Conservation (phyloP, 2,329 filamentous ascomycete species). For the Sarocladiaceae sp. region DNA sequence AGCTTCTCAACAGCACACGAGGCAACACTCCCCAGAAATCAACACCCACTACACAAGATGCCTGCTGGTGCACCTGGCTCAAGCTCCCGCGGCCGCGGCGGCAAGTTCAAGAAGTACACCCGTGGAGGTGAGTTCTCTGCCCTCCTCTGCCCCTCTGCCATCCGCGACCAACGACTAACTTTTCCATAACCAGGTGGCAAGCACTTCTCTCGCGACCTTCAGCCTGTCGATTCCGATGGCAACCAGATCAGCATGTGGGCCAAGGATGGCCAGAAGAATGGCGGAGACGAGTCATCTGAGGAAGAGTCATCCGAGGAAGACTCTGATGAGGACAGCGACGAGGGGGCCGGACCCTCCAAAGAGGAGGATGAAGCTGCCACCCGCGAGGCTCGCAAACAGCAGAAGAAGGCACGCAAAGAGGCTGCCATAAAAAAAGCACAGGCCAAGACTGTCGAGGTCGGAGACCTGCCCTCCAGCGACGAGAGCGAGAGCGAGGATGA, state of each 20-base stretch:
- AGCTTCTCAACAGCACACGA: neutral
- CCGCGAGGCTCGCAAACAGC: conserved; percentile 81
- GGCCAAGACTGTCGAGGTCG: conserved; percentile 66
- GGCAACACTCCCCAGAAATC: neutral
- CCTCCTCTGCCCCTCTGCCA: neutral
- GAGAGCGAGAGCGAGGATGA: conserved; percentile 46
- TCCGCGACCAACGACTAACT: conserved; percentile 13
- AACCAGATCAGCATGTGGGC: conserved; percentile 87
- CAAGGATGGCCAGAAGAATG: conserved; percentile 43
- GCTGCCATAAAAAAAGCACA: conserved; percentile 76
- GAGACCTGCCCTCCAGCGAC: conserved; percentile 75
- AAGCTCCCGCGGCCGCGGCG: conserved; percentile 66
- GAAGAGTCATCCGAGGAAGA: conserved; percentile 47
- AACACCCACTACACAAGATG: conserved; percentile 31
- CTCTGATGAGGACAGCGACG: conserved; percentile 44
- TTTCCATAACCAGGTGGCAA: conserved; percentile 65
- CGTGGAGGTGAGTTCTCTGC: conserved; percentile 63
- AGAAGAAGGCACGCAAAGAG: conserved; percentile 85
- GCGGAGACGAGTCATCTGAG: conserved; percentile 46
- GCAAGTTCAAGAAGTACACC: conserved; percentile 91
- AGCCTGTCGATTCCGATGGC: conserved; percentile 82
- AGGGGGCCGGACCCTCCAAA: conserved; percentile 34
- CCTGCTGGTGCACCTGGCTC: conserved; percentile 37
- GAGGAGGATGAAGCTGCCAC: conserved; percentile 41
- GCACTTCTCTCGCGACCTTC: conserved; percentile 87